A percentile compares a stretch with the other conserved stretches of the same genome.
These are phyloP conservation scores for Nemania sp. DNA, from an alignment of 2,329 filamentous ascomycete species.

Conservation along the genomic window DNA sequence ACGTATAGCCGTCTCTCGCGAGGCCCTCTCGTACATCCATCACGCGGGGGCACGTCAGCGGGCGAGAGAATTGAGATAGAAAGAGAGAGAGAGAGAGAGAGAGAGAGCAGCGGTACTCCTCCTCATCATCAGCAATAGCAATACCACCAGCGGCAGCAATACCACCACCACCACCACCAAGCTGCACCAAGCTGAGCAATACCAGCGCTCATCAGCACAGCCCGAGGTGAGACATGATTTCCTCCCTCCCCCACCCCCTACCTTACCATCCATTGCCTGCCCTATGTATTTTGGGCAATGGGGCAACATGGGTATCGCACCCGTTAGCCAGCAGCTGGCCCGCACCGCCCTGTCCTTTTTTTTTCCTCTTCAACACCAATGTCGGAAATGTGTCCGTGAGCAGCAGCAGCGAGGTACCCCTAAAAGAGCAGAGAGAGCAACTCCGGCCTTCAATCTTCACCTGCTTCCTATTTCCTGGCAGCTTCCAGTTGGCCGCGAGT, in stretches of 20 bases:
- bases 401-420: not conserved
- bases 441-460: constrained; percentile 30
- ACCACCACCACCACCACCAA: not conserved
- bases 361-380: constrained; percentile 10
- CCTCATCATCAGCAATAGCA: constrained; percentile 2
- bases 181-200: too few relatives aligned
- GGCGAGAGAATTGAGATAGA: constrained; percentile 32
- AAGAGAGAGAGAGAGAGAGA: too few relatives aligned
- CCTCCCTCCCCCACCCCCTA: constrained; percentile 25
- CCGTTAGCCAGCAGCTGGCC: constrained; percentile 39
- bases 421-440: constrained; percentile 28
- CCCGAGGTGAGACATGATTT: constrained; percentile 39
- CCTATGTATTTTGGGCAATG: constrained; percentile 32
- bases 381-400: constrained; percentile 30
- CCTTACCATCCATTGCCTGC: constrained; percentile 24
- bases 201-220: constrained; percentile 16
- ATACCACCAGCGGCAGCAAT: not conserved
- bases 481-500: constrained; percentile 36
- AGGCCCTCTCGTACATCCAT: constrained; percentile 20
- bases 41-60: constrained; percentile 29
- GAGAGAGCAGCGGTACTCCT: constrained; percentile 13
- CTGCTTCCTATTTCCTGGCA: constrained; percentile 34
- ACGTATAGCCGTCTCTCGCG: constrained; percentile 13
- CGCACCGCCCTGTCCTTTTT: constrained; percentile 39
- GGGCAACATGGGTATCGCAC: constrained; percentile 35